Evolutionary conservation across 2,329 filamentous ascomycete species (phyloP).

Genomic region (Alternaria consortialis): DNA sequence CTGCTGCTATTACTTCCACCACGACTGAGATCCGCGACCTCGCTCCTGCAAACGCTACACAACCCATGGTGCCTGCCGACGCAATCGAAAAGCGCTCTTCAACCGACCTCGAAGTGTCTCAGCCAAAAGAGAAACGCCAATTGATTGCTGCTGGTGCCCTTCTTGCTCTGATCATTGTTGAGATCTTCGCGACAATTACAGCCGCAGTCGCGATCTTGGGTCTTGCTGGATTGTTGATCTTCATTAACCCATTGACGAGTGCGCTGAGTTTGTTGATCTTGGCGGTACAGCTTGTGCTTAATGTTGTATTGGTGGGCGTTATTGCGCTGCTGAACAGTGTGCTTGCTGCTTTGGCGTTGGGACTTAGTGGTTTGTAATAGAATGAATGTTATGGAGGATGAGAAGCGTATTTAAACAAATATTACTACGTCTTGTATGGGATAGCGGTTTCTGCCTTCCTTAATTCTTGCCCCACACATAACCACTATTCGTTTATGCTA

Average conservation of each 20-base stretch:
- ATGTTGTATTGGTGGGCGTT: slow-evolving; percentile 25
- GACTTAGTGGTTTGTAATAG: slow-evolving; percentile 16
- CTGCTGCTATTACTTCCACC: slow-evolving; percentile 18
- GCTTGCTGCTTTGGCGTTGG: slow-evolving; percentile 21
- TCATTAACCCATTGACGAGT: slow-evolving; percentile 25
- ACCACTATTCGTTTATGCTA: too few species aligned
- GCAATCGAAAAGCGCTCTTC: neutral
- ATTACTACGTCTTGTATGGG: neutral
- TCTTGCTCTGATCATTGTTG: slow-evolving; percentile 28
- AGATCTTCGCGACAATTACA: slow-evolving; percentile 31
- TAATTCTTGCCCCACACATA: too few species aligned
- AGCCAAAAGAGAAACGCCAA: slow-evolving; percentile 16
- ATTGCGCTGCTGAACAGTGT: slow-evolving; percentile 26
- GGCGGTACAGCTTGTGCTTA: slow-evolving; percentile 25
- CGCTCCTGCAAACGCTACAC: slow-evolving; percentile 14
- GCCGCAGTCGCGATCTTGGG: slow-evolving; percentile 28
- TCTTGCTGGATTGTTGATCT: slow-evolving; percentile 24
- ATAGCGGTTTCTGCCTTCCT: too few species aligned
- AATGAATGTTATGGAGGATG: neutral
- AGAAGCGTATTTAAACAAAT: neutral
- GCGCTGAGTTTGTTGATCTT: slow-evolving; percentile 26
- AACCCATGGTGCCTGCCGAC: neutral
- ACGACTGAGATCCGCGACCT: slow-evolving; percentile 20
- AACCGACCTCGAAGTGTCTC: neutral
- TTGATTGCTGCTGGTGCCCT: slow-evolving; percentile 19